Conservation (phyloP, 345 rosid species). For the Eucalyptus erythrocorys region DNA sequence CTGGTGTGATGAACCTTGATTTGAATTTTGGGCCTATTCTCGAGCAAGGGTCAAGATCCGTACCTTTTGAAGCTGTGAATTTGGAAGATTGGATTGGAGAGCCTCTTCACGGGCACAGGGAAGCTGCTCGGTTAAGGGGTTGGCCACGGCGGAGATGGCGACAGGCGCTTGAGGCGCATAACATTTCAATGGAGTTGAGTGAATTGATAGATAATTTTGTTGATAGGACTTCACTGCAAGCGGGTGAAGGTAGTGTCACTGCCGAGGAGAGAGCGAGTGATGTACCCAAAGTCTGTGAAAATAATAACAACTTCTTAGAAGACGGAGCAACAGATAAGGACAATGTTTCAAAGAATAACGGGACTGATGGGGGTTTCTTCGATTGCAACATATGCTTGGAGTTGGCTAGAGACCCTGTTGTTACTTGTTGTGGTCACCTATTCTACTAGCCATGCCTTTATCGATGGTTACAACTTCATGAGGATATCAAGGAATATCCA, state of each 20-base stretch:
- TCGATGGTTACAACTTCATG: constrained; percentile 58
- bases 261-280: constrained; percentile 63
- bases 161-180: constrained; percentile 16
- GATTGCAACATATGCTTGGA: constrained; percentile 86
- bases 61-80: constrained; percentile 27
- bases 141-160: constrained; percentile 45
- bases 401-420: constrained; percentile 74
- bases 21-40: constrained; percentile 89
- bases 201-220: constrained; percentile 38
- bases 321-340: constrained; percentile 34
- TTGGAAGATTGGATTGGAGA: constrained; percentile 56
- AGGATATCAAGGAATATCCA: constrained; percentile 89
- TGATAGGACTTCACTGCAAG: constrained; percentile 38
- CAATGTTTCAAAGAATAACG: constrained; percentile 42
- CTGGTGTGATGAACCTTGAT: constrained; percentile 90
- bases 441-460: constrained; percentile 93
- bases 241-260: constrained; percentile 81
- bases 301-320: constrained; percentile 45
- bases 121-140: constrained; percentile 48
- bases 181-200: constrained; percentile 46
- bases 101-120: constrained; percentile 38
- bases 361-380: constrained; percentile 61
- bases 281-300: constrained; percentile 54
- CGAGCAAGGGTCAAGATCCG: constrained; percentile 33
- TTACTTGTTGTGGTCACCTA: constrained; percentile 90